Percentiles rank a stretch among this genome's conserved stretches.
Evolutionary conservation across 345 rosid species (phyloP).

Genomic region (Erysimum cheiranthoides): DNA sequence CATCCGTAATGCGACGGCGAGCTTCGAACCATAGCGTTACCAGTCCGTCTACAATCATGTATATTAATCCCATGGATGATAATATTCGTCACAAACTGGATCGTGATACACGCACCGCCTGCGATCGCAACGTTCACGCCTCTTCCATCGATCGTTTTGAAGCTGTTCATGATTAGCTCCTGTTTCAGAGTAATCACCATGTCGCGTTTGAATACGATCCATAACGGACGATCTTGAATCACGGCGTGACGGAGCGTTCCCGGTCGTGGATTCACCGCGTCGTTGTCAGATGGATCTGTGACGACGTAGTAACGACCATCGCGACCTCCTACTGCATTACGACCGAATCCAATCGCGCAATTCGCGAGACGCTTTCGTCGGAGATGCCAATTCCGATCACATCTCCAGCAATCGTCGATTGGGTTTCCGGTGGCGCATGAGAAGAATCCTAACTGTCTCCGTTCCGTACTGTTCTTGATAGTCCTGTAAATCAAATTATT

Average conservation of each 20-base stretch:
- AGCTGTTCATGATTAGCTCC: constrained; percentile 87
- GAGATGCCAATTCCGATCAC: constrained; percentile 64
- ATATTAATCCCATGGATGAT: constrained; percentile 75
- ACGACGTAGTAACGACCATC: constrained; percentile 77
- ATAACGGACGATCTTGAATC: constrained; percentile 72
- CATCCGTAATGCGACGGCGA: constrained; percentile 82
- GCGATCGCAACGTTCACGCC: constrained; percentile 66
- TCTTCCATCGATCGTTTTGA: constrained; percentile 81
- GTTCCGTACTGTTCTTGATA: constrained; percentile 69
- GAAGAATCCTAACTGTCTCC: constrained; percentile 71
- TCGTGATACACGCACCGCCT: constrained; percentile 67
- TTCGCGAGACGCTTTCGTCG: constrained; percentile 63
- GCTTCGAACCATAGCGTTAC: constrained; percentile 84
- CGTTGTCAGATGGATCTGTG: constrained; percentile 58
- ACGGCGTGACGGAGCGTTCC: constrained; percentile 89
- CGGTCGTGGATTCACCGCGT: constrained; percentile 66
- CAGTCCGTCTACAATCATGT: constrained; percentile 68
- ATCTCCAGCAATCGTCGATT: constrained; percentile 86
- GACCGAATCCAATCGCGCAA: constrained; percentile 82
- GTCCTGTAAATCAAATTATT: constrained; percentile 47
- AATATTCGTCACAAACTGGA: constrained; percentile 73
- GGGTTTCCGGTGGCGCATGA: constrained; percentile 76
- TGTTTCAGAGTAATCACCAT: constrained; percentile 74
- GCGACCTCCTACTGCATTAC: constrained; percentile 78
- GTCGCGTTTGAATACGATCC: constrained; percentile 79